Evolutionary conservation across 805 yeast genomes (phyloP), one percentile per base, ranked within the genome.

Genomic region (Cyberlindnera americana): DNA sequence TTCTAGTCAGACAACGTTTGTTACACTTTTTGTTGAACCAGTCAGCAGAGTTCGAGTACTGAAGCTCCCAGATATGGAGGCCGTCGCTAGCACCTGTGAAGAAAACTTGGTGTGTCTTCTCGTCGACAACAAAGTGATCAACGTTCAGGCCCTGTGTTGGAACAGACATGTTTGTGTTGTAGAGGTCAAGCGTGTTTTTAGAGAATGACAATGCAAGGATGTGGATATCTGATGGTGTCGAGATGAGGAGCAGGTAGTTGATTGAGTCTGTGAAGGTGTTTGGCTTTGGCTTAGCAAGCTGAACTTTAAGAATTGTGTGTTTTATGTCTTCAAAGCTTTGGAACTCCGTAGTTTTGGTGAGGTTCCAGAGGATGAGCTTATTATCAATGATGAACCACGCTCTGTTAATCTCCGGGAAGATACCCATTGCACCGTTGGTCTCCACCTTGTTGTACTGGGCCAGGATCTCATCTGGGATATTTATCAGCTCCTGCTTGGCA

Each of bases 381-480:
- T 83, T 82, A 55, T 88, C 97, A 23, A 81, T 77, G 3, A 83
- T 78, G 23, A 91, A 73, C 96, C 97, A 93, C 12, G 90, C 78
- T 43, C 95, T 77, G 46, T 78, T 75, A 22, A 93, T 72, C 42
- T 83, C 89, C 0, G 90, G 77, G 49, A 93, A 80, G 19, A 89
- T 64, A 12, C 99, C 99, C 78, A 86, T 81, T 43, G 81, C 78
- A 27, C 89, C 78, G 34, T 72, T 72, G 38, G 78, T 73, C 53
- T 83, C 81, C 6, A 85, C 72, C 35, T 74, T 72, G 48, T 78
- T 80, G 57, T 81, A 77, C 50, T 84, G 88, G 39, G 81, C 82
- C 49, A 84, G 75, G 46, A 88, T 78, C 46, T 75, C 78, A 57
- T 89, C 95, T 1, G 97, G 97, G 36, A 90, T 76, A 53, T 76